phyloP scores from a whole-genome alignment of 2,329 filamentous ascomycete genomes.

The Hypoxylon sp. region DNA sequence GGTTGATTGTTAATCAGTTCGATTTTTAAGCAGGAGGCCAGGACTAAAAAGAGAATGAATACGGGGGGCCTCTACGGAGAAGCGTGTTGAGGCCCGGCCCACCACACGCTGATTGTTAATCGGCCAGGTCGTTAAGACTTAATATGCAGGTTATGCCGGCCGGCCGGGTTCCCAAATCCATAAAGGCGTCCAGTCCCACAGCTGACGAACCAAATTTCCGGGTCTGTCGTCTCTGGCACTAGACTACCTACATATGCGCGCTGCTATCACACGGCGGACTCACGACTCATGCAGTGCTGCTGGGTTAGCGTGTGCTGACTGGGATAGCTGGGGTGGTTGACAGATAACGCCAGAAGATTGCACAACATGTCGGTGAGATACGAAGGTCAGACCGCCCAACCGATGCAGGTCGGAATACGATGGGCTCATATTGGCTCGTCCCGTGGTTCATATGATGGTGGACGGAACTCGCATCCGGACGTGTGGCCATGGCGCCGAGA shows the following conservation, averaged over 20 bases:
- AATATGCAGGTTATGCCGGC: slow-evolving; percentile 21
- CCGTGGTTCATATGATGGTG: neutral
- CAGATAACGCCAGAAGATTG: slow-evolving; percentile 22
- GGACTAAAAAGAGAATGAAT: slow-evolving; percentile 9
- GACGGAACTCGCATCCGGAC: neutral
- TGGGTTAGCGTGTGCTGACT: slow-evolving; percentile 19
- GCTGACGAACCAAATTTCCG: slow-evolving; percentile 18
- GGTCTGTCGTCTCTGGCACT: slow-evolving; percentile 7
- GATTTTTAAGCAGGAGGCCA: slow-evolving; percentile 29
- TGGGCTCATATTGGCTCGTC: slow-evolving; percentile 1
- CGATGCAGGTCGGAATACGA: slow-evolving; percentile 18
- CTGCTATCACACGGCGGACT: neutral
- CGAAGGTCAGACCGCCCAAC: slow-evolving; percentile 36
- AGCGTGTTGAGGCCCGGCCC: slow-evolving; percentile 24
- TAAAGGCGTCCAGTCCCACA: slow-evolving; percentile 28
- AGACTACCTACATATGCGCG: slow-evolving; percentile 10
- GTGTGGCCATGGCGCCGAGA: neutral
- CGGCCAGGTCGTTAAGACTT: slow-evolving; percentile 4
- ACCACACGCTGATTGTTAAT: slow-evolving; percentile 31
- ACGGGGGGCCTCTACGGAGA: neutral
- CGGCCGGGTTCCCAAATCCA: slow-evolving; percentile 27
- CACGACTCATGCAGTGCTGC: slow-evolving; percentile 15
- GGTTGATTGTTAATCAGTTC: slow-evolving; percentile 28
- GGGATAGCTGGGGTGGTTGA: slow-evolving; percentile 2
- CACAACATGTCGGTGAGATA: slow-evolving; percentile 34